Evolutionary conservation across 371 early-diverging fungal species (phyloP), one percentile per base, ranked within the genome.

Genomic region (Choanephora cucurbitarum): DNA sequence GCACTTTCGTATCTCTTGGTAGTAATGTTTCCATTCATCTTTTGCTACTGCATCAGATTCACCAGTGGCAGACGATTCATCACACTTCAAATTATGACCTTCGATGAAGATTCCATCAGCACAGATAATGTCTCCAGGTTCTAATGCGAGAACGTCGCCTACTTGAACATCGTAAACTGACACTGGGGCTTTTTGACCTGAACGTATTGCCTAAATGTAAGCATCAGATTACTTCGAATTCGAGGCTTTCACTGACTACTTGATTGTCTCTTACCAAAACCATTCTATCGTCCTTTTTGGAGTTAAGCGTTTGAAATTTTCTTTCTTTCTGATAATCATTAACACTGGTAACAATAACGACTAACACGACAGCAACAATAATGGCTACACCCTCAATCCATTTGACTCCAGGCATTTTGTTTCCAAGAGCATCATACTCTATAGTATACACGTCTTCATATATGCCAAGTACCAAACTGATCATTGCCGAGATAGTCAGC

Each of bases 61-160:
- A 49, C 97, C 97, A 0, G 96, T 96, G 9, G 94, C 90, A 17
- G 92, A 86, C 13, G 90, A 90, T 70, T 97, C 97, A 69, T 97
- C 97, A 67, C 91, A 91, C 9, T 75, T 81, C 37, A 97, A 76
- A 69, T 92, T 90, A 64, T 90, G 90, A 21, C 93, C 93, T 44
- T 76, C 77, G 44, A 94, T 77, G 52, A 88, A 84, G 44, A 97
- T 75, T 62, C 95, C 94, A 66, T 98, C 98, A 14, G 88, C 95
- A 7, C 90, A 80, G 32, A 96, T 79, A 44, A 96, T 88, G 67
- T 97, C 97, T 40, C 98, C 98, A 13, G 95, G 92, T 70, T 98
- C 96, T 32, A 98, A 73, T 54, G 86, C 66, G 50, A 96, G 62
- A 28, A 97, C 80, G 69, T 97, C 97, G 33, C 97, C 95, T 8